Conservation (phyloP, 2,329 filamentous ascomycete genomes). For the Scedosporium dehoogii region DNA sequence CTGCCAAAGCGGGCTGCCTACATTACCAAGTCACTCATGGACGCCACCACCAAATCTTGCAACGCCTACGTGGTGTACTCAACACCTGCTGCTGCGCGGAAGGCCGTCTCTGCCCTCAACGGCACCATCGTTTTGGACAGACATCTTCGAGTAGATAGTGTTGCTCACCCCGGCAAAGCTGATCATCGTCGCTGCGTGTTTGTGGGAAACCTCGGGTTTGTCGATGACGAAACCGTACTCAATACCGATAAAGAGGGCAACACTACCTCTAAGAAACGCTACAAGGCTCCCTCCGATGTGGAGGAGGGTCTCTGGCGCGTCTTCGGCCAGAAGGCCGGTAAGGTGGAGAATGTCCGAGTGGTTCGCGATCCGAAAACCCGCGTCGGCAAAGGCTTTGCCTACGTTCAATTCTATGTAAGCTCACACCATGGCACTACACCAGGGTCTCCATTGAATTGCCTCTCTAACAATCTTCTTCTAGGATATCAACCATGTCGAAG, state of each 20-base stretch:
- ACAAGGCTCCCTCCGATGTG: constrained; percentile 68
- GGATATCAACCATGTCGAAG: constrained; percentile 80
- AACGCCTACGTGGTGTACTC: constrained; percentile 93
- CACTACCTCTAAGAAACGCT: constrained; percentile 62
- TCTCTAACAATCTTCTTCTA: constrained; percentile 21
- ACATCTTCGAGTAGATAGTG: constrained; percentile 81
- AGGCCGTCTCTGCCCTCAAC: constrained; percentile 69
- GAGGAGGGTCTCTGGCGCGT: constrained; percentile 89
- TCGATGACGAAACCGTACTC: constrained; percentile 76
- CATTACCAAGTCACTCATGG: constrained; percentile 83
- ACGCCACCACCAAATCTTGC: constrained; percentile 80
- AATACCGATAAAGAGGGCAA: constrained; percentile 55
- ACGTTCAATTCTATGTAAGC: constrained; percentile 80
- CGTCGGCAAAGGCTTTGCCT: constrained; percentile 93
- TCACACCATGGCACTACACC: background rate
- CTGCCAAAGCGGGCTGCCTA: constrained; percentile 92
- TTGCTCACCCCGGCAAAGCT: constrained; percentile 73
- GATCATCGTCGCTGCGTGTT: constrained; percentile 91
- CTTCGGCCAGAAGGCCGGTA: constrained; percentile 63
- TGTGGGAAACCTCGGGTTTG: constrained; percentile 90
- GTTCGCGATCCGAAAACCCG: constrained; percentile 82
- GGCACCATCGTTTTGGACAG: constrained; percentile 75
- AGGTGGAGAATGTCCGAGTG: constrained; percentile 87
- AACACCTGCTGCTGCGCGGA: constrained; percentile 62
- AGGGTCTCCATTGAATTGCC: constrained; percentile 7